These are phyloP conservation scores for Salmacisia buchloeana DNA, from an alignment of 1,284 basidiomycete species.

Conservation along the genomic window DNA sequence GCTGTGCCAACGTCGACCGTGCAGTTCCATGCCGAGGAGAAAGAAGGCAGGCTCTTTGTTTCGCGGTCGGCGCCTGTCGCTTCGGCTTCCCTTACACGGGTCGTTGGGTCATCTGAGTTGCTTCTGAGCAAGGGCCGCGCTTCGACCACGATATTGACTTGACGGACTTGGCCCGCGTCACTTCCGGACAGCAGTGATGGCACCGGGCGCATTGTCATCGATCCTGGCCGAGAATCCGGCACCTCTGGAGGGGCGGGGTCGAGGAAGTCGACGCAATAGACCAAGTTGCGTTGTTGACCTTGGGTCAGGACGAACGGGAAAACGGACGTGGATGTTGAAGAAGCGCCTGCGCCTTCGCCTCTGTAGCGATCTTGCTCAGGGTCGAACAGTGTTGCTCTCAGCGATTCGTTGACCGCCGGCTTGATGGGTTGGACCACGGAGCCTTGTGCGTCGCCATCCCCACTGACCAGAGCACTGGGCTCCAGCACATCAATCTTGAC, in stretches of 20 bases:
- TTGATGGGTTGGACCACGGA: neutral
- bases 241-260: neutral
- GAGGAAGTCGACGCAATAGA: conserved; percentile 7
- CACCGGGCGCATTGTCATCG: no score
- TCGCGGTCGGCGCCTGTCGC: neutral
- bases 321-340: no score
- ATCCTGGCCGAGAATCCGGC: neutral
- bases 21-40: conserved; percentile 6
- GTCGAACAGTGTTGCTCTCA: conserved; percentile 1
- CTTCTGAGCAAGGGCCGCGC: neutral
- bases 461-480: neutral
- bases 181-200: neutral
- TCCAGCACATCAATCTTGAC: conserved; percentile 2
- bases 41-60: neutral
- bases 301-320: conserved; percentile 3
- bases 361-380: neutral
- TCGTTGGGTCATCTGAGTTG: neutral
- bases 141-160: conserved; percentile 6
- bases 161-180: neutral
- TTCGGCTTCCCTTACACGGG: neutral
- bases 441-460: neutral
- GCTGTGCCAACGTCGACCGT: conserved; percentile 1
- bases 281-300: conserved; percentile 1
- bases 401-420: neutral
- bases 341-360: no score